Percentiles rank a stretch among this genome's conserved stretches.
Evolutionary conservation across 192 early-diverging fungal species (phyloP).

Genomic region (Endogone sp.): DNA sequence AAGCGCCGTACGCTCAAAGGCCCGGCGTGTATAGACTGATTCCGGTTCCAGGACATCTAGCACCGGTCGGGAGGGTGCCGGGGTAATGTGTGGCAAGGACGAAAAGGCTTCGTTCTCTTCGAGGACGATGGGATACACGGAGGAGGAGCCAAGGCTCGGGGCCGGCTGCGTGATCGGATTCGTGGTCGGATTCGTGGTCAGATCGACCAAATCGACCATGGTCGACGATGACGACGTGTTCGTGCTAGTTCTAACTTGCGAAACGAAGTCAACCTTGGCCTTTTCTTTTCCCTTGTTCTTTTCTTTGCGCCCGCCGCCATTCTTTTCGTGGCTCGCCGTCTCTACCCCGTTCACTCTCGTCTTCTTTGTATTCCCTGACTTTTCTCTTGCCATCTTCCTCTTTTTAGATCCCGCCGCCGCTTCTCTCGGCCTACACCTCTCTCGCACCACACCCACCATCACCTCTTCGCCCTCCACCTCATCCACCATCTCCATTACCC

Average conservation of each 20-base stretch:
- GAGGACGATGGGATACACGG: too few species aligned
- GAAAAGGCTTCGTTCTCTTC: too few species aligned
- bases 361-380: too few species aligned
- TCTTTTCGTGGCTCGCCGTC: not conserved
- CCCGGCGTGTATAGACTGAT: constrained; percentile 3
- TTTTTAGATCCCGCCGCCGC: not conserved
- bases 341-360: constrained; percentile 5
- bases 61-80: not conserved
- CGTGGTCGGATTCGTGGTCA: too few species aligned
- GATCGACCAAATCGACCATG: too few species aligned
- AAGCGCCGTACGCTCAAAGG: constrained; percentile 15
- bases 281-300: not conserved
- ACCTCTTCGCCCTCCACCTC: constrained; percentile 7
- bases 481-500: constrained; percentile 3
- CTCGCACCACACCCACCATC: constrained; percentile 4
- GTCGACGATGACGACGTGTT: not conserved
- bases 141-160: too few species aligned
- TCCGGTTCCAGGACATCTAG: not conserved
- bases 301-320: not conserved
- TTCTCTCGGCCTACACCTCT: not conserved
- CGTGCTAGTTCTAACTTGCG: not conserved
- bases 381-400: constrained; percentile 9
- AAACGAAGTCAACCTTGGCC: not conserved
- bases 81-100: constrained; percentile 5
- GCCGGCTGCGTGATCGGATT: too few species aligned